Conservation (phyloP, 495 filamentous ascomycete genomes). For the Penicillium waksmanii region DNA sequence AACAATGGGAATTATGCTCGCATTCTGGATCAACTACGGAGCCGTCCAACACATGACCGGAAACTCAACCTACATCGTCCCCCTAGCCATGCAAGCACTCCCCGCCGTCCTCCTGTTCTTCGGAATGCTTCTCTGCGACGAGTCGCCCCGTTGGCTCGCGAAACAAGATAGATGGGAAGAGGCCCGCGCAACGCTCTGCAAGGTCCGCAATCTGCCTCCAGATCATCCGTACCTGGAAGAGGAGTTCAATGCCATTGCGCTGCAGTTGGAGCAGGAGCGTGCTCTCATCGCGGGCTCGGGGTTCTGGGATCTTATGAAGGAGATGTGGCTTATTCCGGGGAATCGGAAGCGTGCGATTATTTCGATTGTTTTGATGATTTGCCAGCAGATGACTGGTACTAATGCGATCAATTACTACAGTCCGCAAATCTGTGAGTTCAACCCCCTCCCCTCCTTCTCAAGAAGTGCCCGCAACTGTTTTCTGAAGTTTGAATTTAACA, state of each 20-base stretch:
- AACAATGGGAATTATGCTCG: slow-evolving; percentile 64
- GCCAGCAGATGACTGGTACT: slow-evolving; percentile 71
- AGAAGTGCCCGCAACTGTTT: background rate
- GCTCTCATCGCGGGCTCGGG: slow-evolving; percentile 61
- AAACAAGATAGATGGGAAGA: slow-evolving; percentile 72
- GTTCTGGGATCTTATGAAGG: slow-evolving; percentile 67
- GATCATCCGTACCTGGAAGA: slow-evolving; percentile 67
- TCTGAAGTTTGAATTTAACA: no score
- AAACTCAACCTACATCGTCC: slow-evolving; percentile 64
- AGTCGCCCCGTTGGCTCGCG: slow-evolving; percentile 73
- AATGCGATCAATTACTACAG: slow-evolving; percentile 75
- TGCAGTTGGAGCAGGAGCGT: slow-evolving; percentile 71
- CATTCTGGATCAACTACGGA: slow-evolving; percentile 70
- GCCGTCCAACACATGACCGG: slow-evolving; percentile 55
- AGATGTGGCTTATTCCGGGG: slow-evolving; percentile 70
- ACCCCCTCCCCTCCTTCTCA: background rate
- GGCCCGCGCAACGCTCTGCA: slow-evolving; percentile 56
- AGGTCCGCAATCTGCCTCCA: slow-evolving; percentile 55
- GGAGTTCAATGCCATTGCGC: slow-evolving; percentile 66
- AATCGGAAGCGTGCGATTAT: slow-evolving; percentile 65
- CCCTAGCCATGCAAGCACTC: slow-evolving; percentile 67
- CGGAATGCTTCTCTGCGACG: slow-evolving; percentile 64
- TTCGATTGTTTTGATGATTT: slow-evolving; percentile 65
- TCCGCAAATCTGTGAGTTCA: slow-evolving; percentile 67
- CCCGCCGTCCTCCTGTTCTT: slow-evolving; percentile 63